A percentile compares a stretch with the other conserved stretches of the same genome.
These are phyloP conservation scores for Platismatia glauca DNA, from an alignment of 495 filamentous ascomycete genomes.

Conservation along the genomic window DNA sequence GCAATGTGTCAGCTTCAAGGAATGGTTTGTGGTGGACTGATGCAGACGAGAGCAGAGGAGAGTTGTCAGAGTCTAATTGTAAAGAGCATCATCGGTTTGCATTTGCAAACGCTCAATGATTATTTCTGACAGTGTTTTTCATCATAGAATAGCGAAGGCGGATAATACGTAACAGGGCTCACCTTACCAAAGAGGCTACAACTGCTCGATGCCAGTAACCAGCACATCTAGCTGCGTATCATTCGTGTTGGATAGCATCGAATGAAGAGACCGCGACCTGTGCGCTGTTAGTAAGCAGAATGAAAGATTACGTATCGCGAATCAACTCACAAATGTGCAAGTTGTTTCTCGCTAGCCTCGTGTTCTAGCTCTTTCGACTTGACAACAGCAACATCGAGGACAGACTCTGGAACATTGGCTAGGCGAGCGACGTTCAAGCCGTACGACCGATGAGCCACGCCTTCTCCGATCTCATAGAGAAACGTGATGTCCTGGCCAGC, in stretches of 20 bases:
- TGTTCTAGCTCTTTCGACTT: constrained; percentile 79
- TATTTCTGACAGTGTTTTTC: constrained; percentile 18
- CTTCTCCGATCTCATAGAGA: constrained; percentile 73
- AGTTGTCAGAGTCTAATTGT: constrained; percentile 21
- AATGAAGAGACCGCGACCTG: constrained; percentile 19
- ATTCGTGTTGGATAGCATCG: not conserved
- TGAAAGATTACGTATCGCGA: not conserved
- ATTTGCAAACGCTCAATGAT: constrained; percentile 13
- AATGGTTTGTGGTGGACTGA: not conserved
- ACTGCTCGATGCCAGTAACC: constrained; percentile 23
- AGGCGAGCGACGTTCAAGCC: constrained; percentile 87
- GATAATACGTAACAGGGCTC: not conserved
- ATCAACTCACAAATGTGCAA: constrained; percentile 31
- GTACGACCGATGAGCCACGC: constrained; percentile 87
- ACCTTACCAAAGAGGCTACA: constrained; percentile 11
- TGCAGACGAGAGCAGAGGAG: not conserved
- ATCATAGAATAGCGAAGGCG: constrained; percentile 5
- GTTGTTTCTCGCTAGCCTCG: constrained; percentile 50
- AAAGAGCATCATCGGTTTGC: constrained; percentile 14
- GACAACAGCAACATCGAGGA: constrained; percentile 66
- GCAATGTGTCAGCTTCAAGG: not conserved
- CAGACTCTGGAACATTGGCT: constrained; percentile 66
- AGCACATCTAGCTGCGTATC: constrained; percentile 19
- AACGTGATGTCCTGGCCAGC: constrained; percentile 60
- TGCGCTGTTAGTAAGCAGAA: not conserved